Conservation (phyloP, 1,284 basidiomycete species). For the Mrakiaceae sp. region DNA sequence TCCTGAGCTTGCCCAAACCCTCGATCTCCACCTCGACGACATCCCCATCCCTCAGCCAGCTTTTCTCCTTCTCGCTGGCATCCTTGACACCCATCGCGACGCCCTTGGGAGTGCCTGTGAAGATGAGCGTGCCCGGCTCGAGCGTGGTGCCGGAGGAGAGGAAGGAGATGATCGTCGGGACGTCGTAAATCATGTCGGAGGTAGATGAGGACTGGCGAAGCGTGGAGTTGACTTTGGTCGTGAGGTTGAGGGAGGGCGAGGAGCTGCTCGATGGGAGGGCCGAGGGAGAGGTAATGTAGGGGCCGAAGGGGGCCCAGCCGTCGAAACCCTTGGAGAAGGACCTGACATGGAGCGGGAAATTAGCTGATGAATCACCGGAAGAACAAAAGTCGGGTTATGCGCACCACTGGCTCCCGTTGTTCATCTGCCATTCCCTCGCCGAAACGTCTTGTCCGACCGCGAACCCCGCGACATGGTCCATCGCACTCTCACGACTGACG, state of each 20-base stretch:
- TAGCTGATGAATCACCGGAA: too few species aligned
- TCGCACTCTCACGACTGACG: conserved; percentile 59
- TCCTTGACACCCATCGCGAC: conserved; percentile 67
- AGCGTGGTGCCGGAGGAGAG: conserved; percentile 79
- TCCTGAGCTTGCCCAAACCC: too few species aligned
- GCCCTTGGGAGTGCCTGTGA: conserved; percentile 59
- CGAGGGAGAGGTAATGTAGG: conserved; percentile 48
- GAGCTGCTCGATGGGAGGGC: conserved; percentile 36
- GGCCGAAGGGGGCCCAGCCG: conserved; percentile 49
- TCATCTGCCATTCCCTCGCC: too few species aligned
- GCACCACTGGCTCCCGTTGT: too few species aligned
- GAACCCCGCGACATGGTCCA: conserved; percentile 71
- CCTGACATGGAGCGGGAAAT: too few species aligned
- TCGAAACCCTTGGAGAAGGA: conserved; percentile 23
- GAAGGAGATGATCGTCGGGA: conserved; percentile 45
- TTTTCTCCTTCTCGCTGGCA: conserved; percentile 47
- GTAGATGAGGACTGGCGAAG: conserved; percentile 64
- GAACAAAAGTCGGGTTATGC: too few species aligned
- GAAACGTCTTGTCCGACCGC: conserved; percentile 63
- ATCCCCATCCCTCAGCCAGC: conserved; percentile 66
- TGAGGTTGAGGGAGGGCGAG: conserved; percentile 39
- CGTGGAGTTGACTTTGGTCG: conserved; percentile 18
- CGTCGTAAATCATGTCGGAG: conserved; percentile 25
- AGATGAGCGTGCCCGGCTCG: conserved; percentile 64
- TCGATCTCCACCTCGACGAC: conserved; percentile 47